A percentile compares a stretch with the other conserved stretches of the same genome.
Conservation (phyloP, 345 rosid genomes). For the Boechera retrofracta region DNA sequence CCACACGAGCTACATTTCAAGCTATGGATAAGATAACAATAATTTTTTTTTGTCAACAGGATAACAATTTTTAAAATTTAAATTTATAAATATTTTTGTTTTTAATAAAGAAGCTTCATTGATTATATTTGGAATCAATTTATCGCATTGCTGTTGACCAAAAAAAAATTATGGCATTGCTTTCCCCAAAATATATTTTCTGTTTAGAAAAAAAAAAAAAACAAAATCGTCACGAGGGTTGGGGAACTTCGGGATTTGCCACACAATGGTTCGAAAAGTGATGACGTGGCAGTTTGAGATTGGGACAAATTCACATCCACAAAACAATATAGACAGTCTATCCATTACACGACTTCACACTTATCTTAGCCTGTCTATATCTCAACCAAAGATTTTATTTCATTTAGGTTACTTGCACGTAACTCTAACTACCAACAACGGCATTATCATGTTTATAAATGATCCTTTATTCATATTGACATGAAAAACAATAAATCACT, state of each 20-base stretch:
- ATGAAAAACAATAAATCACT: neutral
- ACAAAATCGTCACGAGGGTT: conserved; percentile 27
- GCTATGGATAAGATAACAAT: conserved; percentile 34
- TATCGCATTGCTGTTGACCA: conserved; percentile 4
- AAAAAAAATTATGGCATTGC: neutral
- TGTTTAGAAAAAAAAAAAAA: neutral
- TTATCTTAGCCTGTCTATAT: conserved; percentile 39
- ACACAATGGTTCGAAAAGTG: conserved; percentile 20
- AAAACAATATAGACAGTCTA: conserved; percentile 16
- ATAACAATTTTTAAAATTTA: neutral
- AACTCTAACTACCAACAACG: conserved; percentile 36
- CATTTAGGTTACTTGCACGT: conserved; percentile 42
- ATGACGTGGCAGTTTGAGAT: conserved; percentile 21
- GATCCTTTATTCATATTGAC: conserved; percentile 7
- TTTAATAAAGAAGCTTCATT: neutral
- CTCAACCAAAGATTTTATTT: conserved; percentile 15
- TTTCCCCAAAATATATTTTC: neutral
- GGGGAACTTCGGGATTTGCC: conserved; percentile 20
- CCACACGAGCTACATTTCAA: conserved; percentile 38
- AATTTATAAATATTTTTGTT: neutral
- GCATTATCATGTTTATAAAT: conserved; percentile 11
- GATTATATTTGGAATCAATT: conserved; percentile 8
- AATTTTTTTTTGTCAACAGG: no score
- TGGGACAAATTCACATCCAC: conserved; percentile 40
- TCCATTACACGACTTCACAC: conserved; percentile 21